Evolutionary conservation across 1,284 basidiomycete genomes (phyloP), one percentile per base, ranked within the genome.

Genomic region (Microbotryum intermedium): DNA sequence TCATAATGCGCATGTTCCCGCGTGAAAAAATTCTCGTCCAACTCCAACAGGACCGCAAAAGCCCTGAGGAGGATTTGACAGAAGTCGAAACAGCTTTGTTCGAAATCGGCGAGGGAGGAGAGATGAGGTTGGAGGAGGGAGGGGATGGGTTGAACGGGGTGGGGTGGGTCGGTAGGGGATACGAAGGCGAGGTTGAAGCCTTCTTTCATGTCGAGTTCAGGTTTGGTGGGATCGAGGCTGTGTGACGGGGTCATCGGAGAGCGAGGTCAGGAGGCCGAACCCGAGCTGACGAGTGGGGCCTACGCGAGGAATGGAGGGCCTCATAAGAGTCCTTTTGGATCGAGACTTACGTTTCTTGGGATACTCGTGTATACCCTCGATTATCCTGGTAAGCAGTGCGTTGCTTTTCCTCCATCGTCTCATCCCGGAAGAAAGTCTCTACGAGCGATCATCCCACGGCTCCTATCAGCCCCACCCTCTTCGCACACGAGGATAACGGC

Each of bases 61-160:
- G 66, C 66, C 26, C 57, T 49, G 6, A 67, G 57, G 1, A 67
- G 52, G 0, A 60, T 56, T 26, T 67, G 66, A 48, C 66, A 67
- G 26, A 67, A 57, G 1, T 23, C n/a, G 45, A 67, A 67, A 50
- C 66, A 67, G 1, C 51, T 23, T 8, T 55, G 54, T 26, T 65
- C 60, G 21, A 67, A 67, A 1, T 26, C 16, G 39, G 48, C 42
- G 20, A 67, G 58, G 16, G 47, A 39, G 7, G n/a, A 28, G 13
- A 53, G 45, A 18, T 67, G 53, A 11, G 51, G 3, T 1, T 48
- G 21, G 1, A 67, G 48, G 9, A 59, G 54, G 5, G n/a, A 28
- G 1, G 66, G 66, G 16, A 67, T 48, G 11, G 60, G 66, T 1
- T 67, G 66, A 0, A 50, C 47, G 0, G 60, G 50, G 6, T n/a